Evolutionary conservation across 352 stramenopile species (phyloP).

Genomic region (Pythium oligandrum): DNA sequence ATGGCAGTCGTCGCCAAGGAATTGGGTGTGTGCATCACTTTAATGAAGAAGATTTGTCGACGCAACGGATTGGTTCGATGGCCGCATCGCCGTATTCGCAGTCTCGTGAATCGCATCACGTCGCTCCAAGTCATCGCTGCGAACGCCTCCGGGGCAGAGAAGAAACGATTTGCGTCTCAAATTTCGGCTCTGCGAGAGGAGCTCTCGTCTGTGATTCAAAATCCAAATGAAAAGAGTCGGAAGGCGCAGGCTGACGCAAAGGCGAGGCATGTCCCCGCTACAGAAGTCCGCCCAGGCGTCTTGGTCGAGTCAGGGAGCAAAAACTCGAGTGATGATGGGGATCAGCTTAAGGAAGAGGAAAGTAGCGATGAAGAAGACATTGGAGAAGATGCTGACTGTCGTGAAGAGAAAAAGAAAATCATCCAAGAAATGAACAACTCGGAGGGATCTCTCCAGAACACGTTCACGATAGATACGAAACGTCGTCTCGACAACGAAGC

Average conservation of each 20-base stretch:
- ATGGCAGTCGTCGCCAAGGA: constrained; percentile 81
- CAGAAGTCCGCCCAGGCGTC: constrained; percentile 10
- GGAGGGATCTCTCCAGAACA: neutral
- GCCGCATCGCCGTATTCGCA: constrained; percentile 79
- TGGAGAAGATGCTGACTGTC: constrained; percentile 13
- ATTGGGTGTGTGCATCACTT: constrained; percentile 78
- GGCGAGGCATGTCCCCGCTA: constrained; percentile 7
- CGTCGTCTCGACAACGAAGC: neutral
- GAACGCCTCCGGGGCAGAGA: constrained; percentile 43
- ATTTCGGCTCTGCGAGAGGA: constrained; percentile 59
- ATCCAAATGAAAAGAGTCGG: constrained; percentile 80
- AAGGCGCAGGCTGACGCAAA: constrained; percentile 66
- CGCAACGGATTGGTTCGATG: constrained; percentile 75
- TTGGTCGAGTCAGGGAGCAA: neutral
- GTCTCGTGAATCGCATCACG: constrained; percentile 78
- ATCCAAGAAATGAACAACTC: neutral
- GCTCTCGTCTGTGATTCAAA: constrained; percentile 74
- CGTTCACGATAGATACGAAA: neutral
- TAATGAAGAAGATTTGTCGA: constrained; percentile 87
- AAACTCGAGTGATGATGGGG: constrained; percentile 5
- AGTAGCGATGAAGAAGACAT: constrained; percentile 6
- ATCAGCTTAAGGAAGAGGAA: constrained; percentile 15
- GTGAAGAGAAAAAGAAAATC: neutral
- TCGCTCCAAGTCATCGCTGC: constrained; percentile 63
- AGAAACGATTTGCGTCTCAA: constrained; percentile 57